Conservation (phyloP, 2,329 filamentous ascomycete species). For the Tolypocladium pustulatum region DNA sequence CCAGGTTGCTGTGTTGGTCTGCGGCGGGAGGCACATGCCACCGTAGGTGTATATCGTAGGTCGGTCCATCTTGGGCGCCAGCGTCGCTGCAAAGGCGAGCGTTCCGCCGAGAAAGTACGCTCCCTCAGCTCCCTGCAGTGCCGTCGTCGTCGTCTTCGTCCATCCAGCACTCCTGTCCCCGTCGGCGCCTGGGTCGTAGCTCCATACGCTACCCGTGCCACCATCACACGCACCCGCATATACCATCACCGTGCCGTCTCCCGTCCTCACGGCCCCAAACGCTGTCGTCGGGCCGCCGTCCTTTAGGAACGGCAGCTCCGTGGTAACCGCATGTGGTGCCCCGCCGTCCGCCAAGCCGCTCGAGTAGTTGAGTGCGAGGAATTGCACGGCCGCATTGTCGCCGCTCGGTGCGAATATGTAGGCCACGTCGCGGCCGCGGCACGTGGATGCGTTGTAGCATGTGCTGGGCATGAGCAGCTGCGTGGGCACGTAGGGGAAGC, state of each 20-base stretch:
- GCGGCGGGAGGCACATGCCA: constrained; percentile 66
- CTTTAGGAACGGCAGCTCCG: constrained; percentile 52
- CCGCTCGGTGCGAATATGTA: constrained; percentile 59
- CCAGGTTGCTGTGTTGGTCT: constrained; percentile 41
- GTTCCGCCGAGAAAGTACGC: constrained; percentile 44
- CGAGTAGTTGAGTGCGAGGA: constrained; percentile 59
- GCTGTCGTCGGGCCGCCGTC: constrained; percentile 36
- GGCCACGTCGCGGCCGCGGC: constrained; percentile 35
- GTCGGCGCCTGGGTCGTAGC: constrained; percentile 39
- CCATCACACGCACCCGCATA: constrained; percentile 63
- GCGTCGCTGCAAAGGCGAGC: constrained; percentile 57
- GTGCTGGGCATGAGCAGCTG: constrained; percentile 49
- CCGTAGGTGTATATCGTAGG: constrained; percentile 67
- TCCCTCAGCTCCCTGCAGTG: constrained; percentile 12
- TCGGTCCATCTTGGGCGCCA: constrained; percentile 39
- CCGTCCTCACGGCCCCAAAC: constrained; percentile 58
- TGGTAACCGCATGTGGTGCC: constrained; percentile 38
- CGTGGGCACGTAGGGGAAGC: constrained; percentile 69
- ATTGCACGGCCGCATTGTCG: constrained; percentile 27
- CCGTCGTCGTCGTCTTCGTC: constrained; percentile 16
- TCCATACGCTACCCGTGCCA: constrained; percentile 53
- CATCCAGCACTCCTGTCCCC: constrained; percentile 12
- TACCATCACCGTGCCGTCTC: constrained; percentile 60
- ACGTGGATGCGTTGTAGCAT: constrained; percentile 29
- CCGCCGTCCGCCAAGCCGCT: constrained; percentile 34